phyloP scores from a whole-genome alignment of 495 filamentous ascomycete genomes.

The Aspergillus nidulans region DNA sequence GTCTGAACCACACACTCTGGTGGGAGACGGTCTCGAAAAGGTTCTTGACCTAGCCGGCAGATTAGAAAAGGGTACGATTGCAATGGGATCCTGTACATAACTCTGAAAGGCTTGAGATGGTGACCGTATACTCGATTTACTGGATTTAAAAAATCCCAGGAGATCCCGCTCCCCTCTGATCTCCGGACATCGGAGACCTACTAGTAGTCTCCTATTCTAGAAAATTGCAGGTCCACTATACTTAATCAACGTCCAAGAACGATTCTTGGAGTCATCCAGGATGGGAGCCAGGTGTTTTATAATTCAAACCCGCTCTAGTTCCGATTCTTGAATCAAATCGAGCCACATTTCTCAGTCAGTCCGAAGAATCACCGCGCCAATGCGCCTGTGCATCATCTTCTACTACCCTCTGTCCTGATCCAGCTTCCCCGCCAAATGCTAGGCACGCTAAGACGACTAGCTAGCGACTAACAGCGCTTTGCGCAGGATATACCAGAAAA shows the following conservation, averaged over 20 bases:
- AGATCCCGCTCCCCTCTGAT: neutral
- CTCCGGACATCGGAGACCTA: neutral
- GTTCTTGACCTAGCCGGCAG: no score
- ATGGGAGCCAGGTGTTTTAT: neutral
- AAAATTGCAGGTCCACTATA: neutral
- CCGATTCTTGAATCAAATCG: neutral
- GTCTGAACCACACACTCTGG: neutral
- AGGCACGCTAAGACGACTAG: neutral
- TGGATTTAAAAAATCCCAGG: neutral
- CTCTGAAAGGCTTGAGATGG: no score
- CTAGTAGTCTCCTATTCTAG: neutral
- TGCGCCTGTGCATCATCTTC: neutral
- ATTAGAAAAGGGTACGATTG: no score
- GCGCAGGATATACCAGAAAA: neutral
- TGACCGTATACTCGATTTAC: neutral
- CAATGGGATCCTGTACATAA: no score
- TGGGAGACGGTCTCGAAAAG: neutral
- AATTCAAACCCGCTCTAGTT: neutral
- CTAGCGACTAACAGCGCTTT: no score
- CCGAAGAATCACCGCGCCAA: neutral
- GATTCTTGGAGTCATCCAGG: neutral
- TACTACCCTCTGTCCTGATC: neutral
- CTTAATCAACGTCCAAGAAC: neutral
- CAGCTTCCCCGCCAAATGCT: neutral
- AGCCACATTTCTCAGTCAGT: conserved; percentile 1